phyloP scores from a whole-genome alignment of 176 grass and related monocot species.

The Juncus effusus region DNA sequence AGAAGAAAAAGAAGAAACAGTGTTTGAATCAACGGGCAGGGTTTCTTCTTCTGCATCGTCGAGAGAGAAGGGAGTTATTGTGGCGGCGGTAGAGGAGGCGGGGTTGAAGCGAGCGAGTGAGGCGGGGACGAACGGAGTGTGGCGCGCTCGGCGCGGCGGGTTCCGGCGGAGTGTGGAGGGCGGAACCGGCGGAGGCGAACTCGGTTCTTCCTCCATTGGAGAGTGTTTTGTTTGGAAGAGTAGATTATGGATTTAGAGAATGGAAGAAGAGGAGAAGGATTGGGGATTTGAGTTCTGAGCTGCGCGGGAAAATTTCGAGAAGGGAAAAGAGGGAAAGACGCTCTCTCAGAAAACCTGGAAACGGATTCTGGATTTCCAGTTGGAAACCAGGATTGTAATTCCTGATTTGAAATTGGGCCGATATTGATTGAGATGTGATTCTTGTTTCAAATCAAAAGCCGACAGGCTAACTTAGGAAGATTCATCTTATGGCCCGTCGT shows the following conservation, averaged over 20 bases:
- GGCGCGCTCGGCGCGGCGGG: slow-evolving; percentile 40
- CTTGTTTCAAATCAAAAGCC: too few species aligned
- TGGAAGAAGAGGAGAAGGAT: background rate
- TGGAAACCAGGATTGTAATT: background rate
- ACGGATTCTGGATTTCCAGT: too few species aligned
- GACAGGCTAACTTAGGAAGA: too few species aligned
- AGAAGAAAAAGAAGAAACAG: background rate
- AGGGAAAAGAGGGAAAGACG: background rate
- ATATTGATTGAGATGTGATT: background rate
- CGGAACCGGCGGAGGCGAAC: slow-evolving; percentile 28
- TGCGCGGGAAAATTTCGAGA: too few species aligned
- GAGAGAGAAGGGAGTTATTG: slow-evolving; percentile 23
- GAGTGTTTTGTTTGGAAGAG: too few species aligned
- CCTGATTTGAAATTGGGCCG: background rate
- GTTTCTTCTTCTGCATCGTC: slow-evolving; percentile 24
- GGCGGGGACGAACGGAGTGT: slow-evolving; percentile 33
- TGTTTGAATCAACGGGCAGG: background rate
- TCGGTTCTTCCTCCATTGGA: slow-evolving; percentile 7
- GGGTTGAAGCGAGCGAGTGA: slow-evolving; percentile 14
- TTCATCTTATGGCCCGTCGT: too few species aligned
- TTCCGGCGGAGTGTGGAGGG: slow-evolving; percentile 69
- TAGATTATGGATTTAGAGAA: background rate
- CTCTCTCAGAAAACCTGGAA: too few species aligned
- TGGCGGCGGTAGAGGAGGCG: background rate
- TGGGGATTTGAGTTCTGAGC: background rate